Conservation (phyloP, 208 protist species). For the Trypanosoma grayi region DNA sequence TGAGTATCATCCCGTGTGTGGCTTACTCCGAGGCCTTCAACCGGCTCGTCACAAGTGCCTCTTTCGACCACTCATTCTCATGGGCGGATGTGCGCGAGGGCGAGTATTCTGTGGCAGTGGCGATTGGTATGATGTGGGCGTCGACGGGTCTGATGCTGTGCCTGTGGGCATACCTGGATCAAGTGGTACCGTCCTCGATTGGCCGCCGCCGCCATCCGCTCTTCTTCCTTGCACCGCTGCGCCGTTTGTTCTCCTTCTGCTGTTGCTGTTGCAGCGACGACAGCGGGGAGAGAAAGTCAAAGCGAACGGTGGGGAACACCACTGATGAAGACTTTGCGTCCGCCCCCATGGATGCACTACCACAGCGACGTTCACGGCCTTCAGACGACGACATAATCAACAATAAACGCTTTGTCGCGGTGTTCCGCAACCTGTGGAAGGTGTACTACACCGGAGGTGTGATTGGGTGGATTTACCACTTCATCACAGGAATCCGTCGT, state of each 20-base stretch:
- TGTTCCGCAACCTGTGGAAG: slow-evolving; percentile 57
- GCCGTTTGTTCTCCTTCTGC: slow-evolving; percentile 26
- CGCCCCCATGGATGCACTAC: slow-evolving; percentile 29
- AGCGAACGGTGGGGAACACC: background rate
- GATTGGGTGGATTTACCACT: slow-evolving; percentile 58
- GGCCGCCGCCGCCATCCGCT: slow-evolving; percentile 55
- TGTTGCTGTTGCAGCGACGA: background rate
- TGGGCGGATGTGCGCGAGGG: slow-evolving; percentile 39
- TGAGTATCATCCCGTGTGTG: slow-evolving; percentile 59
- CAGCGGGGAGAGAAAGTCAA: slow-evolving; percentile 21
- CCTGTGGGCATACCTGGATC: slow-evolving; percentile 82
- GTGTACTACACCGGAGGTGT: slow-evolving; percentile 59
- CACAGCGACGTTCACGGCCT: slow-evolving; percentile 21
- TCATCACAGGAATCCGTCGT: slow-evolving; percentile 59
- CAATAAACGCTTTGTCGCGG: slow-evolving; percentile 29
- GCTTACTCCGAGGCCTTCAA: slow-evolving; percentile 51
- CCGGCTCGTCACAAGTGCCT: slow-evolving; percentile 55
- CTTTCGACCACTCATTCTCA: slow-evolving; percentile 30
- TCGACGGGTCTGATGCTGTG: slow-evolving; percentile 64
- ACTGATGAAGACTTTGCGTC: background rate
- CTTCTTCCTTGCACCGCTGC: slow-evolving; percentile 66
- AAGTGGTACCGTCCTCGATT: slow-evolving; percentile 63
- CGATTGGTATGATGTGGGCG: slow-evolving; percentile 77
- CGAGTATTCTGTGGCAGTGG: slow-evolving; percentile 45
- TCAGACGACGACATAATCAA: slow-evolving; percentile 37